These are phyloP conservation scores for Tricholomella constricta DNA, from an alignment of 768 basidiomycete genomes.

Conservation along the genomic window DNA sequence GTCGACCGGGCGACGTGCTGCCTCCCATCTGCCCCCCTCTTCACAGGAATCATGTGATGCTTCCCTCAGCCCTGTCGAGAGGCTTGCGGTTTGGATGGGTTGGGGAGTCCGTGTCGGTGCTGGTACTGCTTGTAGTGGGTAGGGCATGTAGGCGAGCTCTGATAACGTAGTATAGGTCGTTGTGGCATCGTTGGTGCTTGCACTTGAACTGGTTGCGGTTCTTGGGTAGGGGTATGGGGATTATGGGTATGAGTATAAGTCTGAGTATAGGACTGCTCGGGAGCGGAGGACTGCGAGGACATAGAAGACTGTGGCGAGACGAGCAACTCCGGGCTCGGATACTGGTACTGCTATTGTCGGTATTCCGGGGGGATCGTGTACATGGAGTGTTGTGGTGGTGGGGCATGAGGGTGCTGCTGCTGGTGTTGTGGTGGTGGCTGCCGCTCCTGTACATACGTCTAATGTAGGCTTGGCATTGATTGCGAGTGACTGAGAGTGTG, in stretches of 20 bases:
- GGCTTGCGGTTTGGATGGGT: too few species aligned
- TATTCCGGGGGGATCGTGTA: constrained; percentile 30
- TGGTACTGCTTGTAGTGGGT: too few species aligned
- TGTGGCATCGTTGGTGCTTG: too few species aligned
- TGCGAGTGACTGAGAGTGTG: constrained; percentile 11
- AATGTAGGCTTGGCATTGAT: constrained; percentile 23
- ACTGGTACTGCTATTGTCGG: constrained; percentile 19
- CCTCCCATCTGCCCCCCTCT: too few species aligned
- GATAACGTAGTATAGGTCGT: too few species aligned
- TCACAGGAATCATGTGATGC: too few species aligned
- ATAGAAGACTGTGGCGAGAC: constrained; percentile 11
- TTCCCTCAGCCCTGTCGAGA: too few species aligned
- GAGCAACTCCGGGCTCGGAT: constrained; percentile 14
- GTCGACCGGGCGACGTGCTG: too few species aligned
- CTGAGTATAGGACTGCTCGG: constrained; percentile 3
- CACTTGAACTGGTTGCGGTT: background rate
- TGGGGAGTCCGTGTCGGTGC: too few species aligned
- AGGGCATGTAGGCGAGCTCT: too few species aligned
- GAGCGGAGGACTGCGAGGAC: constrained; percentile 1
- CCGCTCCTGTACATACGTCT: constrained; percentile 14
- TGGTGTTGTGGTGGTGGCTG: constrained; percentile 9
- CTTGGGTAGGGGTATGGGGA: background rate
- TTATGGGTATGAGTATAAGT: background rate
- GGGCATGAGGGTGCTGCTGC: constrained; percentile 9
- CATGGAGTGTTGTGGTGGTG: constrained; percentile 34